These are phyloP conservation scores for Annulohypoxylon moriforme DNA, from an alignment of 495 filamentous ascomycete genomes.

Conservation along the genomic window DNA sequence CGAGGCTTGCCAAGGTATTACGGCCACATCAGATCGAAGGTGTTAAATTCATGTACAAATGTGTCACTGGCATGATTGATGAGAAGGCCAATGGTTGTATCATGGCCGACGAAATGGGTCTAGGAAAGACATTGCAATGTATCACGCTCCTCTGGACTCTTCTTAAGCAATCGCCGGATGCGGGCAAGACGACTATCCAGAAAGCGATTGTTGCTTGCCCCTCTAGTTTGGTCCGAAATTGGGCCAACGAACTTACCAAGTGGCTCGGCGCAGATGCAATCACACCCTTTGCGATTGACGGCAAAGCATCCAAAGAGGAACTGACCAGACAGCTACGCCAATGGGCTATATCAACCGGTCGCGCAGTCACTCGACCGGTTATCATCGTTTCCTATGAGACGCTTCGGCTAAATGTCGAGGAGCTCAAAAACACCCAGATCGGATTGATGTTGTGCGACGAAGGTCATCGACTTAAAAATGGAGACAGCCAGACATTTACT, in stretches of 20 bases:
- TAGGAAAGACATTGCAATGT: conserved; percentile 88
- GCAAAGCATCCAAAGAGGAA: conserved; percentile 95
- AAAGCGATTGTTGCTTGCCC: conserved; percentile 99
- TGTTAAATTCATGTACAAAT: conserved; percentile 96
- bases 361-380: conserved; percentile 92
- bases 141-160: conserved; percentile 91
- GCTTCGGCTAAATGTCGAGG: conserved; percentile 87
- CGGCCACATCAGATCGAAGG: conserved; percentile 98
- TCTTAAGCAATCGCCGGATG: conserved; percentile 93
- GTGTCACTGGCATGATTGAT: conserved; percentile 93
- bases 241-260: conserved; percentile 95
- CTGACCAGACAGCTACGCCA: conserved; percentile 89
- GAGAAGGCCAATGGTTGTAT: conserved; percentile 96
- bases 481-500: conserved; percentile 92
- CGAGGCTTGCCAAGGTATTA: conserved; percentile 87
- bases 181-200: conserved; percentile 91
- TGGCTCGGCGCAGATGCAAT: conserved; percentile 95
- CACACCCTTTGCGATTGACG: conserved; percentile 95
- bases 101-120: conserved; percentile 99
- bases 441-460: conserved; percentile 98
- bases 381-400: conserved; percentile 99
- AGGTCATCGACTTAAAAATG: conserved; percentile 98
- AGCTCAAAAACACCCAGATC: conserved; percentile 86
- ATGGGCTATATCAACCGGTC: conserved; percentile 91
- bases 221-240: conserved; percentile 95